Conservation (phyloP, 352 stramenopile species). For the Globisporangium spiculum region DNA sequence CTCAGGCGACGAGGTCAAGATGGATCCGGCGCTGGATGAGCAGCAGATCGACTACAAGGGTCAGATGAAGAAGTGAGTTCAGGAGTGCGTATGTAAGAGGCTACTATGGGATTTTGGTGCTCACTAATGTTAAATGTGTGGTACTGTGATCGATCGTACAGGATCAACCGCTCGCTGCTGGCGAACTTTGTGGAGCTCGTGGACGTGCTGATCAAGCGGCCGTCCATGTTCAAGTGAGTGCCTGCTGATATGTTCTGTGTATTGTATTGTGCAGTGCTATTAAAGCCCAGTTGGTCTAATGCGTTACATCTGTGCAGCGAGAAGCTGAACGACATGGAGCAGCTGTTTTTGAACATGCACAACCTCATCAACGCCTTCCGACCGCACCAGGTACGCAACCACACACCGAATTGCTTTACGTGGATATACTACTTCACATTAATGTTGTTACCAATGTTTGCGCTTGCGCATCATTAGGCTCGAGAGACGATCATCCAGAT, state of each 20-base stretch:
- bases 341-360: slow-evolving; percentile 89
- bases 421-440: not conserved
- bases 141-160: slow-evolving; percentile 7
- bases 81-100: not conserved
- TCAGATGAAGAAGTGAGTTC: slow-evolving; percentile 72
- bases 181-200: slow-evolving; percentile 84
- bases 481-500: slow-evolving; percentile 83
- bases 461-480: slow-evolving; percentile 16
- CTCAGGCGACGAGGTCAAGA: slow-evolving; percentile 14
- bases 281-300: no score
- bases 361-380: slow-evolving; percentile 89
- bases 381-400: slow-evolving; percentile 56
- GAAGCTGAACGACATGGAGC: slow-evolving; percentile 83
- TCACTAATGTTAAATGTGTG: not conserved
- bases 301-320: slow-evolving; percentile 22
- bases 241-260: not conserved
- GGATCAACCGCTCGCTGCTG: slow-evolving; percentile 81
- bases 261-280: not conserved
- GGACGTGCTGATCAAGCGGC: slow-evolving; percentile 77
- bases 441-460: not conserved
- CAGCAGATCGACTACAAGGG: slow-evolving; percentile 59
- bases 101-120: not conserved
- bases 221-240: slow-evolving; percentile 80
- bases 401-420: not conserved
- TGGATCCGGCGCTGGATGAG: slow-evolving; percentile 5